Evolutionary conservation across 192 early-diverging fungal species (phyloP).

Genomic region (Geranomyces michiganensis): DNA sequence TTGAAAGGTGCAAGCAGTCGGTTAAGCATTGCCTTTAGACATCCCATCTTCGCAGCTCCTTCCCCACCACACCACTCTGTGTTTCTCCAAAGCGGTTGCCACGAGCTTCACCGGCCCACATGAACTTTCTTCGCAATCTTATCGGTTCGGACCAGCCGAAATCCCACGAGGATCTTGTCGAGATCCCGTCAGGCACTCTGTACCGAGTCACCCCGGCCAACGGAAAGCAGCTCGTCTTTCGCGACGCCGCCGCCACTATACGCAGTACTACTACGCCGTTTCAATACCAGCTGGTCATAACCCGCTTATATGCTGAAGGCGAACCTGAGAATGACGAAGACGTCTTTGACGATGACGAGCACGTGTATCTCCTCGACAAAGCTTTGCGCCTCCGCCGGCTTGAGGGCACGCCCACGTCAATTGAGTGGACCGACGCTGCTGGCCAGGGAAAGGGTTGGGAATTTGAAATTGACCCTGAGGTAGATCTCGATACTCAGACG

Average conservation of each 20-base stretch:
- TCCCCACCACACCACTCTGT: no score
- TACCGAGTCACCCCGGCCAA: slow-evolving; percentile 37
- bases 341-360: slow-evolving; percentile 67
- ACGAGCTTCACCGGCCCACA: slow-evolving; percentile 22
- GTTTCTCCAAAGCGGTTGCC: no score
- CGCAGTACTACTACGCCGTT: slow-evolving; percentile 62
- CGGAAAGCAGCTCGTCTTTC: slow-evolving; percentile 55
- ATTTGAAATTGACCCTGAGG: slow-evolving; percentile 24
- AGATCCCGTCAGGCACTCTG: slow-evolving; percentile 67
- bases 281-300: slow-evolving; percentile 80
- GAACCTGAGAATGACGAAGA: slow-evolving; percentile 65
- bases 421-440: slow-evolving; percentile 64
- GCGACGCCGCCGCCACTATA: slow-evolving; percentile 68
- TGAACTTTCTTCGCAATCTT: slow-evolving; percentile 69
- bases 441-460: slow-evolving; percentile 29
- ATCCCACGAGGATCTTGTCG: slow-evolving; percentile 42
- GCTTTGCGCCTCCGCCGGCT: slow-evolving; percentile 38
- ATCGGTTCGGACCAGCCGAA: slow-evolving; percentile 56
- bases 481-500: slow-evolving; percentile 38
- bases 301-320: slow-evolving; percentile 75
- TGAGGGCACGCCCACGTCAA: slow-evolving; percentile 20
- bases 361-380: slow-evolving; percentile 69
- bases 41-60: no score
- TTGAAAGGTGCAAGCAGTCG: no score
- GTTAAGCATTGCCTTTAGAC: no score